Conservation (phyloP, 805 yeast genomes). For the Schwanniomyces yamadae region DNA sequence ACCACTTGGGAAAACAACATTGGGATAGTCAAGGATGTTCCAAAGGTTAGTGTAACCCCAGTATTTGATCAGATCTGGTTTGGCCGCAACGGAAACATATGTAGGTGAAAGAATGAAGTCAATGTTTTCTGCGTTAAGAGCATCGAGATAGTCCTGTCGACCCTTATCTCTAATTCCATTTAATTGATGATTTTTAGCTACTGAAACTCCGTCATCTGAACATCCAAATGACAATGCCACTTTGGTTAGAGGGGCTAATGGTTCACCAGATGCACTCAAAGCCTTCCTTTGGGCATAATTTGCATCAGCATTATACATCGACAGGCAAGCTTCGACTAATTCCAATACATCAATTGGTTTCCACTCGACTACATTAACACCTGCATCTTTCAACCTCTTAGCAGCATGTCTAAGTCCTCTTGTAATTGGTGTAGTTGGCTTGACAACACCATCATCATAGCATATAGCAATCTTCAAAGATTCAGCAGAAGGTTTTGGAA, state of each 20-base stretch:
- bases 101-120: constrained; percentile 8
- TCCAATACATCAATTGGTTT: constrained; percentile 3
- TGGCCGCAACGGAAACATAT: constrained; percentile 14
- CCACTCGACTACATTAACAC: constrained; percentile 4
- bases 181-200: constrained; percentile 12
- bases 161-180: constrained; percentile 16
- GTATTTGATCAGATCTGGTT: constrained; percentile 17
- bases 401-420: constrained; percentile 11
- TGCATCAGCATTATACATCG: constrained; percentile 5
- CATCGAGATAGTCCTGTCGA: constrained; percentile 15
- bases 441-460: constrained; percentile 14
- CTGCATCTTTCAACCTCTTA: constrained; percentile 4
- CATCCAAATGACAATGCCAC: constrained; percentile 3
- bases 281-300: constrained; percentile 1
- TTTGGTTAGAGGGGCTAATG: constrained; percentile 4
- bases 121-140: constrained; percentile 10
- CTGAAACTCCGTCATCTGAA: constrained; percentile 19
- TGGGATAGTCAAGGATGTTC: constrained; percentile 19
- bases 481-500: constrained; percentile 30
- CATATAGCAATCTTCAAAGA: constrained; percentile 27
- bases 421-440: constrained; percentile 17
- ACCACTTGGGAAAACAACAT: constrained; percentile 36
- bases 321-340: constrained; percentile 3
- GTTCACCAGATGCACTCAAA: constrained; percentile 2
- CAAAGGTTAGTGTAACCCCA: constrained; percentile 22